These are phyloP conservation scores for Capsicum chinense DNA, from an alignment of 257 asterid species.

Conservation along the genomic window DNA sequence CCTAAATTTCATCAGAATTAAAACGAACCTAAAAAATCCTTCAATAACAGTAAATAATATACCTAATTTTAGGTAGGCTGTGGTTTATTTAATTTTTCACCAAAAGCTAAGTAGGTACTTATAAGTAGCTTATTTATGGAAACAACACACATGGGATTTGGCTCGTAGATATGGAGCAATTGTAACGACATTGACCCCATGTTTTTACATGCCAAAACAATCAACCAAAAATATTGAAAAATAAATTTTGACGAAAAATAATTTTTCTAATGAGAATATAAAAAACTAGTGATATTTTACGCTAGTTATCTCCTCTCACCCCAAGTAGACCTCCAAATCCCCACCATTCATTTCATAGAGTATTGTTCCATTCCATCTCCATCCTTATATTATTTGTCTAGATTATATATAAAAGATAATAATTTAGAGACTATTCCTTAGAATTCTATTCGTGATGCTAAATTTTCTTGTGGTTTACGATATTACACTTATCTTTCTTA, in stretches of 20 bases:
- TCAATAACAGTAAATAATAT: not conserved
- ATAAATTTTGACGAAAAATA: not conserved
- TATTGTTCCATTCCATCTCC: no score
- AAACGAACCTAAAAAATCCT: not conserved
- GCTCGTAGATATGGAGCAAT: conserved; percentile 6
- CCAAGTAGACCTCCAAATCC: no score
- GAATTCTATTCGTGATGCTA: no score
- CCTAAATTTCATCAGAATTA: not conserved
- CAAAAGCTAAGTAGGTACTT: not conserved
- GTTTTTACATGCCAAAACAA: not conserved
- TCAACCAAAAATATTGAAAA: not conserved
- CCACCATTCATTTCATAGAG: no score
- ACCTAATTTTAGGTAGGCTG: conserved; percentile 15
- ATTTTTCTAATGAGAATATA: not conserved
- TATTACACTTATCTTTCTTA: no score
- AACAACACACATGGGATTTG: conserved; percentile 2
- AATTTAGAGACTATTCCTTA: no score
- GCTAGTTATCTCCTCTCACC: not conserved
- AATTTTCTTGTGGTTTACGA: no score
- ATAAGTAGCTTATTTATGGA: not conserved
- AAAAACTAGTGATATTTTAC: not conserved
- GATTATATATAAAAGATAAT: no score
- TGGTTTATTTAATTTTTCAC: not conserved
- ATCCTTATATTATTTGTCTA: not conserved
- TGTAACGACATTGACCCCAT: not conserved